Percentiles rank a stretch among this genome's conserved stretches.
These are phyloP conservation scores for Ascochyta pisi DNA, from an alignment of 2,329 filamentous ascomycete species.

Conservation along the genomic window DNA sequence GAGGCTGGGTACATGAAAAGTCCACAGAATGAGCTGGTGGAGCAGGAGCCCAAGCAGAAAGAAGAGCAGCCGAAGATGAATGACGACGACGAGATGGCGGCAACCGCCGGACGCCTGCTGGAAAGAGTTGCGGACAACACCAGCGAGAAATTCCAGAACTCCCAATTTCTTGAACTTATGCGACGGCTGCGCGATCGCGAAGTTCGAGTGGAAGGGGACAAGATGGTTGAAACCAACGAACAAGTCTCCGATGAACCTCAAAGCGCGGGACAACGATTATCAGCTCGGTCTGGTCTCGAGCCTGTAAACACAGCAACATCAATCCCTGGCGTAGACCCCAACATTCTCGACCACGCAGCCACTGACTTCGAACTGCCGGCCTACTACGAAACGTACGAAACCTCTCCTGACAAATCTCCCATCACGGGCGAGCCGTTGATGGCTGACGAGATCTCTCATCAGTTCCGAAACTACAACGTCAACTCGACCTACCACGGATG, in stretches of 20 bases:
- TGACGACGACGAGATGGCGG: conserved; percentile 72
- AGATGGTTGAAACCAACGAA: conserved; percentile 63
- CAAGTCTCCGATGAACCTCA: neutral
- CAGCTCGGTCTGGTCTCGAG: neutral
- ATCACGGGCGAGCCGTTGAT: conserved; percentile 19
- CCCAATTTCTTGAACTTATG: conserved; percentile 79
- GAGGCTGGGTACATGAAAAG: conserved; percentile 40
- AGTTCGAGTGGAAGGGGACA: conserved; percentile 74
- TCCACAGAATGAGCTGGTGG: conserved; percentile 22
- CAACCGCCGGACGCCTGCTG: conserved; percentile 74
- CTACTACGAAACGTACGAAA: conserved; percentile 31
- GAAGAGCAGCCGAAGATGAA: conserved; percentile 33
- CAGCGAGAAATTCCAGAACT: conserved; percentile 78
- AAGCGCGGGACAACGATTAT: neutral
- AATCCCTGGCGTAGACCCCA: conserved; percentile 37
- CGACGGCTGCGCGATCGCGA: conserved; percentile 74
- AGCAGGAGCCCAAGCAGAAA: conserved; percentile 40
- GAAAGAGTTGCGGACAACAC: conserved; percentile 72
- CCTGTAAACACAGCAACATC: conserved; percentile 12
- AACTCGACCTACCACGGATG: conserved; percentile 28
- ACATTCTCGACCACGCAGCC: conserved; percentile 39
- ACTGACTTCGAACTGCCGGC: conserved; percentile 40
- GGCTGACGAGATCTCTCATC: conserved; percentile 43
- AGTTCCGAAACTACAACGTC: conserved; percentile 38
- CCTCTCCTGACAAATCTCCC: conserved; percentile 14